Evolutionary conservation across 2,329 filamentous ascomycete species (phyloP), one percentile per base, ranked within the genome.

Genomic region (Pseudopithomyces chartarum): DNA sequence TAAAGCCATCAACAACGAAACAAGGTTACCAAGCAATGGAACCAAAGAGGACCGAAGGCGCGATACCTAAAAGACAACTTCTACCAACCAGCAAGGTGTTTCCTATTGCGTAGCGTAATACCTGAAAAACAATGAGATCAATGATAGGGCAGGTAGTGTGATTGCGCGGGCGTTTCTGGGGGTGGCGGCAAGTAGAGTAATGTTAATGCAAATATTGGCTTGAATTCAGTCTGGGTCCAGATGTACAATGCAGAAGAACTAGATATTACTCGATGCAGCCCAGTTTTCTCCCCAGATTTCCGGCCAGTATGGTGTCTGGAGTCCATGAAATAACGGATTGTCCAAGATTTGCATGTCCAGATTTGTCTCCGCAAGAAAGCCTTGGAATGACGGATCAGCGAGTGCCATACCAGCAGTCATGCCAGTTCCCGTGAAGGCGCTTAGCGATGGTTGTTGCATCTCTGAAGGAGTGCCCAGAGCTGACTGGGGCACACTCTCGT

Each of bases 351-450:
- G 52, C 32, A 61, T 56, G 15, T 58, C 52, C 15, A 63, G 43
- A 36, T 63, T 54, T 3, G 57, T 60, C 29, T 65, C 60, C 15
- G 62, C 55, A 32, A 63, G 36, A 20, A 65, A 63, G 15, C 61
- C 60, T 40, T 59, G 57, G 5, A 65, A 43, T 11, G 55, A 63
- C 11, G 60, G 62, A 12, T 61, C 58, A 17, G 60, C 58, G 38
- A 65, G 54, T 23, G 58, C 58, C 62, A 65, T 64, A 4, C 62
- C 60, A 6, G 62, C 62, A 2, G 61, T 63, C 40, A 63, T 55
- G 13, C 49, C 45, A 19, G 54, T 22, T 19, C 48, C 47, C 48
- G 43, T 26, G 22, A 52, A 49, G 20, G 54, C 17, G 39, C 32
- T 23, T 20, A 38, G 3, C 40, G 38, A 10, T 45, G 56, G 19